Conservation (phyloP, 768 basidiomycete species). For the Mrakia gelida region DNA sequence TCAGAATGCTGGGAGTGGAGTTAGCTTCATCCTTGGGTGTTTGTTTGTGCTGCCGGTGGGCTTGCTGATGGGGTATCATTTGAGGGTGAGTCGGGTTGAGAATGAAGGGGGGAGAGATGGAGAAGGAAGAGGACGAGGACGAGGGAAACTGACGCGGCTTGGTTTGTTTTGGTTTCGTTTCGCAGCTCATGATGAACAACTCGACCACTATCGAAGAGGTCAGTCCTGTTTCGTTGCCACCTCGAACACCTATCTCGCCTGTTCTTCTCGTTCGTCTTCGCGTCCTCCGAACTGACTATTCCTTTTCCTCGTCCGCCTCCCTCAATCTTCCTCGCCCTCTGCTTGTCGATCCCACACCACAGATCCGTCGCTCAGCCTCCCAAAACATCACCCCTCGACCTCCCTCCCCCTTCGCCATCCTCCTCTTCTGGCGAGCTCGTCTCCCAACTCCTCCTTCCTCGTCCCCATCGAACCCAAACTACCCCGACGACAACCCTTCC, state of each 20-base stretch:
- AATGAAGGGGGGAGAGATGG: neutral
- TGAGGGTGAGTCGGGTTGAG: constrained; percentile 59
- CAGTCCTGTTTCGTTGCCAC: neutral
- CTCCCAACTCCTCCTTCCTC: neutral
- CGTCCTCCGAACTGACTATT: neutral
- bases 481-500: constrained; percentile 18
- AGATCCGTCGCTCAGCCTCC: constrained; percentile 33
- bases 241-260: no score
- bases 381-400: constrained; percentile 78
- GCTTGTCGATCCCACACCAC: no score
- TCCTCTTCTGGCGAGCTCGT: constrained; percentile 18
- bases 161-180: constrained; percentile 23
- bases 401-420: constrained; percentile 56
- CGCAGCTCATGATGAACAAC: constrained; percentile 72
- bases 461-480: neutral
- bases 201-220: constrained; percentile 89
- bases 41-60: constrained; percentile 75
- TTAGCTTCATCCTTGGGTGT: constrained; percentile 69
- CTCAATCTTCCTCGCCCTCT: no score
- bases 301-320: neutral
- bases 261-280: no score
- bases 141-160: constrained; percentile 15
- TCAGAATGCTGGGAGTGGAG: constrained; percentile 68
- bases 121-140: neutral
- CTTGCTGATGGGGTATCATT: constrained; percentile 75